Evolutionary conservation across 371 early-diverging fungal genomes (phyloP).

Genomic region (Entomophthora muscae): DNA sequence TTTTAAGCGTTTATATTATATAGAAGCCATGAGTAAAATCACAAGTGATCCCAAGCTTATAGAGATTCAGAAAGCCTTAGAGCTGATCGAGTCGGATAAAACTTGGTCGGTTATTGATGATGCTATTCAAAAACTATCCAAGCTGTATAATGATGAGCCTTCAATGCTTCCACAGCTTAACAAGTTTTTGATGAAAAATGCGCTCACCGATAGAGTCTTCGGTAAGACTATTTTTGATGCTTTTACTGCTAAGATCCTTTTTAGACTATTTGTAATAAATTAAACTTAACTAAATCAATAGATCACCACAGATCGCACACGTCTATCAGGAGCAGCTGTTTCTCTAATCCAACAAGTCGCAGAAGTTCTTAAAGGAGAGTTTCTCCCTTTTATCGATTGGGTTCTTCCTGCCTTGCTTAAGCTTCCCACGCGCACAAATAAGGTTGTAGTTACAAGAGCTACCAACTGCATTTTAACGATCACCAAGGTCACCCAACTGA

Average conservation of each 20-base stretch:
- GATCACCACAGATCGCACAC: conserved; percentile 31
- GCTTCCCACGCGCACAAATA: conserved; percentile 33
- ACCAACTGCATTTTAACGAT: conserved; percentile 21
- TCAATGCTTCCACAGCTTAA: neutral
- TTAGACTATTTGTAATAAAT: no score
- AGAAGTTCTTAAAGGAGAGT: conserved; percentile 23
- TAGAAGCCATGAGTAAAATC: neutral
- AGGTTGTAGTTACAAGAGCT: conserved; percentile 23
- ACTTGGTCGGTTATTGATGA: neutral
- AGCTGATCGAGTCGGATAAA: neutral
- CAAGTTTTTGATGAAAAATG: neutral
- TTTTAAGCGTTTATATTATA: neutral
- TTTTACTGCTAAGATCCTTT: no score
- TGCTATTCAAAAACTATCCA: neutral
- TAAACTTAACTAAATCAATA: no score
- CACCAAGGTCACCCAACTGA: conserved; percentile 18
- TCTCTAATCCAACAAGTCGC: conserved; percentile 25
- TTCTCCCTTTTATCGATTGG: conserved; percentile 20
- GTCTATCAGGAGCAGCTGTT: conserved; percentile 27
- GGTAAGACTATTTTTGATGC: neutral
- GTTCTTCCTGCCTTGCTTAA: conserved; percentile 23
- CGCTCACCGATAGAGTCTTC: neutral
- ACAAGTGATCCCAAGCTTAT: neutral
- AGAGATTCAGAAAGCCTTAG: neutral
- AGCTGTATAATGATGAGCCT: neutral